phyloP scores from a whole-genome alignment of 1,284 basidiomycete species.

The Malassezia vespertilionis region DNA sequence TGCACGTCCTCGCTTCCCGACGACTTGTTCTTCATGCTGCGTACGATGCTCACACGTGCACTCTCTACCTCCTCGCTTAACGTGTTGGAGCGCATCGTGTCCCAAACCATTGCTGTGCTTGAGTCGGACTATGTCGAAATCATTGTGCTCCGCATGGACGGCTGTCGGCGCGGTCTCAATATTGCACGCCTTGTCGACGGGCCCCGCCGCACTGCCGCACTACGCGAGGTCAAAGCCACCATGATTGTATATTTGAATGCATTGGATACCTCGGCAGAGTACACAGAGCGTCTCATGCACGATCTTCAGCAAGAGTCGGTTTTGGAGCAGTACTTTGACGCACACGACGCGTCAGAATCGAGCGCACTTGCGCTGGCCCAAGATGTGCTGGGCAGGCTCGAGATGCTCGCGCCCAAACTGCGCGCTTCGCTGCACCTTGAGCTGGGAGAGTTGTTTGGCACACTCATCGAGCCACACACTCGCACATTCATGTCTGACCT shows the following conservation, averaged over 20 bases:
- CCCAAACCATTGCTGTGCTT: slow-evolving; percentile 21
- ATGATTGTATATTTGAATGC: slow-evolving; percentile 44
- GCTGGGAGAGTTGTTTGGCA: slow-evolving; percentile 85
- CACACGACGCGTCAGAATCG: neutral
- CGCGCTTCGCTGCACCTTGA: slow-evolving; percentile 55
- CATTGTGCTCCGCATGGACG: slow-evolving; percentile 40
- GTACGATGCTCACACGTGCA: slow-evolving; percentile 31
- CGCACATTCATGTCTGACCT: slow-evolving; percentile 72
- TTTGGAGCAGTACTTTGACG: slow-evolving; percentile 21
- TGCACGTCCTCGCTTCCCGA: slow-evolving; percentile 40
- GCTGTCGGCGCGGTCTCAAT: slow-evolving; percentile 29
- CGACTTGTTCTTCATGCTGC: slow-evolving; percentile 44
- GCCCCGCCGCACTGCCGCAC: slow-evolving; percentile 39
- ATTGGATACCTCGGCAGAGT: slow-evolving; percentile 30
- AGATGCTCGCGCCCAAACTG: slow-evolving; percentile 4
- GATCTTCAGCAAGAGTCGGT: slow-evolving; percentile 23
- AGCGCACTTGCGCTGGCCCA: slow-evolving; percentile 9
- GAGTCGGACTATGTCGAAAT: slow-evolving; percentile 41
- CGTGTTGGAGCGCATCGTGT: slow-evolving; percentile 21
- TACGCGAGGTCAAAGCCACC: slow-evolving; percentile 34
- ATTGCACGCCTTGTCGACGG: slow-evolving; percentile 38
- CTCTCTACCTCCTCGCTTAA: slow-evolving; percentile 31
- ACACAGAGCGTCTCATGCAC: slow-evolving; percentile 30
- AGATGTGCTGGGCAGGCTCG: neutral
- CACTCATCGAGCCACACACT: slow-evolving; percentile 72